Base-by-base conservation (phyloP, 1,284 basidiomycete species). In the Trichosporon sp. region DNA sequence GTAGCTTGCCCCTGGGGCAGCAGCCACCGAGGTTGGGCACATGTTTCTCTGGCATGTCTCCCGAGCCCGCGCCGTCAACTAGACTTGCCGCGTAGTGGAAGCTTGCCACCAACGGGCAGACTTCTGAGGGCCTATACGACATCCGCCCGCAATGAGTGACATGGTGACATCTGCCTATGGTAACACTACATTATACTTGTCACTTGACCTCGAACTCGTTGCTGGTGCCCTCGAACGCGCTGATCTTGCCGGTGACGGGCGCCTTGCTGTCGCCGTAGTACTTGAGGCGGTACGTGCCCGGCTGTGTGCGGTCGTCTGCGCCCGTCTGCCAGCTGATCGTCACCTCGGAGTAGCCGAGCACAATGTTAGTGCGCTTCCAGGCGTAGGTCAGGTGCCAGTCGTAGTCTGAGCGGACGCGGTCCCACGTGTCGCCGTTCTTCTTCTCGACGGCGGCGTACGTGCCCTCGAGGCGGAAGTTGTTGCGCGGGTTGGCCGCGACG, bases 381-480 rank as follows among this genome's bases (percentile, higher is more conserved):
- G 15, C n/a, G 64, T 67, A 72, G 18, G 21, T 23, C 15, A 69
- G 58, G 64, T 35, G 44, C 70, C 70, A 72, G 64, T 72, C 68
- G 15, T 23, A 9, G 65, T 72, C 70, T 31, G 9, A 18, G 47
- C 68, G 68, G 18, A 72, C 62, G 35, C 60, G 70, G 9, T 2
- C 9, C 70, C 70, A 72, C 11, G 9, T 8, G 8, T 68, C 68
- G 35, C 65, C 62, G 13, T 9, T 5, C 34, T 51, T 47, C 35
- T 35, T 66, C 62, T 72, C 70, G 29, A 72, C 70, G 2, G 70
- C 65, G 1, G 70, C 68, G 23, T 31, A 72, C 1, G 70, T 72
- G 32, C 64, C 64, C 66, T 69, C 70, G 35, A 72, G 66, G 7
- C 70, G 70, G 8, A 72, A 65, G 64, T 72, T 69, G 66, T 72